phyloP scores from a whole-genome alignment of 1,284 basidiomycete species.

The Cryptococcus maquisensis region DNA sequence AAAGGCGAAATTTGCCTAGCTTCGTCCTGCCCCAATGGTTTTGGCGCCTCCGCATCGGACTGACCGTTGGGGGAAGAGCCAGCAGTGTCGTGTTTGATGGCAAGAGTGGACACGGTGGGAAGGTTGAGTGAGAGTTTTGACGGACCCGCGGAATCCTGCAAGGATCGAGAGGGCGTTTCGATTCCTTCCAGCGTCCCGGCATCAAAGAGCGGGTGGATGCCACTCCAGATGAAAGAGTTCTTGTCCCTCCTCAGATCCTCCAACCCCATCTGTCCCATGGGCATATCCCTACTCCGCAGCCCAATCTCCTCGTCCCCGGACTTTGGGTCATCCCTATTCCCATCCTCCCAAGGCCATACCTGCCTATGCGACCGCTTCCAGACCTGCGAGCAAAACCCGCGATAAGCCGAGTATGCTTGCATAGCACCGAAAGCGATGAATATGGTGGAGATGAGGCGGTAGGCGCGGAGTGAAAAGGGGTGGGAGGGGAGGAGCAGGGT shows the following conservation, averaged over 20 bases:
- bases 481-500: slow-evolving; percentile 23
- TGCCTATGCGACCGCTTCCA: slow-evolving; percentile 33
- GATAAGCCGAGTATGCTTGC: slow-evolving; percentile 35
- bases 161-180: not conserved
- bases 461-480: slow-evolving; percentile 24
- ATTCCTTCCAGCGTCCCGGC: not conserved
- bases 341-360: slow-evolving; percentile 38
- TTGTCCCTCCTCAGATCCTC: not conserved
- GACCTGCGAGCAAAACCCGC: slow-evolving; percentile 38
- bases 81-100: no score
- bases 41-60: no score
- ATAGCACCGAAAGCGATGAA: slow-evolving; percentile 33
- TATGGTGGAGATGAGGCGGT: slow-evolving; percentile 28
- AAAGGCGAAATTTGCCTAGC: not conserved
- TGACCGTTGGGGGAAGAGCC: no score
- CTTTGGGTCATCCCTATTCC: slow-evolving; percentile 27
- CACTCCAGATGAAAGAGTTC: not conserved
- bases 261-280: not conserved
- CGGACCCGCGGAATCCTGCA: no score
- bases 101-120: no score
- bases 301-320: slow-evolving; percentile 15
- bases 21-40: no score
- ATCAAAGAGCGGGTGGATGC: not conserved
- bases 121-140: no score
- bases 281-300: not conserved